Conservation (phyloP, 345 rosid genomes). For the Psidium guajava region DNA sequence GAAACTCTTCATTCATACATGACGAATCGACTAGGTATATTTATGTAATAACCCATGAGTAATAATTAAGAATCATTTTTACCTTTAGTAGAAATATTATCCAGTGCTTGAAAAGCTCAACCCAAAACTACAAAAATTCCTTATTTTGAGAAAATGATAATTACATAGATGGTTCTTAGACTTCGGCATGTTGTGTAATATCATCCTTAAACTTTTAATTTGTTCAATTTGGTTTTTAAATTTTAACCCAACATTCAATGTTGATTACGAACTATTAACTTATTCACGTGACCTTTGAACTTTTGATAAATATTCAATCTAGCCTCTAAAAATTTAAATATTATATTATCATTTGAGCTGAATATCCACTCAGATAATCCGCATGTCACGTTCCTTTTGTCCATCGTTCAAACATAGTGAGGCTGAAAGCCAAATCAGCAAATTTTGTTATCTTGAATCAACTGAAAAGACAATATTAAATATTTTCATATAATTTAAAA, state of each 20-base stretch:
- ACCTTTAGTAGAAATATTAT: not conserved
- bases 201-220: not conserved
- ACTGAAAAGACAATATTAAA: rapidly evolving
- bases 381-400: not conserved
- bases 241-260: rapidly evolving
- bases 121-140: not conserved
- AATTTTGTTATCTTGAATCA: not conserved
- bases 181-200: not conserved
- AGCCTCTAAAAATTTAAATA: rapidly evolving
- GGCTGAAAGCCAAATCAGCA: rapidly evolving
- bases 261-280: not conserved
- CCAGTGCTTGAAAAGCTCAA: not conserved
- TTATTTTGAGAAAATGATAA: not conserved
- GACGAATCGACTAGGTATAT: not conserved
- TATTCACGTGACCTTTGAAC: rapidly evolving
- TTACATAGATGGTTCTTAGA: not conserved
- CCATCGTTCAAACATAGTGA: rapidly evolving
- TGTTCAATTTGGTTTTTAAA: not conserved
- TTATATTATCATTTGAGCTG: not conserved
- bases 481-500: rapidly evolving
- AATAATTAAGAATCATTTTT: not conserved
- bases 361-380: not conserved
- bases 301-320: not conserved
- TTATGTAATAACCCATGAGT: not conserved
- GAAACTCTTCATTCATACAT: not conserved